phyloP scores from a whole-genome alignment of 805 yeast genomes.

The Spathaspora gorwiae region DNA sequence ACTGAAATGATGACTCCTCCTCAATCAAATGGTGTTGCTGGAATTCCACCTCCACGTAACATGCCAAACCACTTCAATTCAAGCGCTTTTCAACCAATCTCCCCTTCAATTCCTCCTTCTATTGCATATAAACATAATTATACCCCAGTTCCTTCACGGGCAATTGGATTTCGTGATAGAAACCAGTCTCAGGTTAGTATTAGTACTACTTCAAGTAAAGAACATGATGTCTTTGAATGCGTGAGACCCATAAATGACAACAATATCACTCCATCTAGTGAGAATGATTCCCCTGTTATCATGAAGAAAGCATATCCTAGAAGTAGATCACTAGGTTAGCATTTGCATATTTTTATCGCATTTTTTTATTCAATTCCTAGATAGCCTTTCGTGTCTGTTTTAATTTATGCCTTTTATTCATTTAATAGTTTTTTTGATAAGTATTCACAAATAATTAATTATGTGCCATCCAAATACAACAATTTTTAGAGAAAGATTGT shows the following conservation, averaged over 20 bases:
- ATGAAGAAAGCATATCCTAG: not conserved
- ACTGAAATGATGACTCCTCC: not conserved
- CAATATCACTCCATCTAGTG: slow-evolving; percentile 30
- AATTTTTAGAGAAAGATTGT: too few species aligned
- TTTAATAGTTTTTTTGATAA: too few species aligned
- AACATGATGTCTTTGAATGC: not conserved
- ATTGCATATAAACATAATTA: not conserved
- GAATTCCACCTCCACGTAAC: not conserved
- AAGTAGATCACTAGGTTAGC: too few species aligned
- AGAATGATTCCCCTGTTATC: slow-evolving; percentile 14
- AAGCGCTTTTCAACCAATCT: not conserved
- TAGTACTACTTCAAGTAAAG: slow-evolving; percentile 13
- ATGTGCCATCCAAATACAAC: too few species aligned
- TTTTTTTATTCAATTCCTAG: too few species aligned
- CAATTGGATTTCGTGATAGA: not conserved
- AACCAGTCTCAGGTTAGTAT: slow-evolving; percentile 18
- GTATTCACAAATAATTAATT: too few species aligned
- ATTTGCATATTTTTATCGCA: too few species aligned
- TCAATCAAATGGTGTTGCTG: not conserved
- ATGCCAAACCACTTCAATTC: slow-evolving; percentile 2
- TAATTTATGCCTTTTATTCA: too few species aligned
- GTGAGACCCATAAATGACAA: not conserved
- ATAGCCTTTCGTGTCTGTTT: too few species aligned
- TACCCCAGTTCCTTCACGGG: not conserved
- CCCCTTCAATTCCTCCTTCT: not conserved